Evolutionary conservation across 2,329 filamentous ascomycete species (phyloP), one percentile per base, ranked within the genome.

Genomic region (Endothia cerciana): DNA sequence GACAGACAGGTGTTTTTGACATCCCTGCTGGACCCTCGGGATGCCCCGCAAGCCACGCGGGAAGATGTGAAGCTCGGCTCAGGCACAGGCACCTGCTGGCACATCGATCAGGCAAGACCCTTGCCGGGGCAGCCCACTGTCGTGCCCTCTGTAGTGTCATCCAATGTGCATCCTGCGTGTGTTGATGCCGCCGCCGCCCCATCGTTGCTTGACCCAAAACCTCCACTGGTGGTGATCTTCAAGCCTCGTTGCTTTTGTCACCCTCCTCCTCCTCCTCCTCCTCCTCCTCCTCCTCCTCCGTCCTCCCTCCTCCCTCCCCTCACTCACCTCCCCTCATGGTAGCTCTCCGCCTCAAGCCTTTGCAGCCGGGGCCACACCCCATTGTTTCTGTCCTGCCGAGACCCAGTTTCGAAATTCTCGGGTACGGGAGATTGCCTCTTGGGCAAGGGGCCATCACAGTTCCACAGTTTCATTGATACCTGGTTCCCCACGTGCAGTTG

Each of bases 21-120:
- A 56, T 38, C 53, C 53, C 53, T 56, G 53, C 53, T 38, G 28
- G 8, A 36, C 10, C 30, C 33, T 56, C 53, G 53, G 53, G 53
- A 36, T 33, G 53, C 53, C 30, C 53, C 53, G 53, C 30, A 36
- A 56, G 53, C 53, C 53, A 22, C 53, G 7, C 53, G 33, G 53
- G 22, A 51, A 7, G 43, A 7, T n/a, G 19, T 45, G 43, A 45
- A 45, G 19, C 33, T 36, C 33, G 33, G 33, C 4, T 36, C 10
- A 36, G 17, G 41, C 19, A 41, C 40, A 41, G 40, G 40, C 40
- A 41, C 40, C 40, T 41, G 19, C 15, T 41, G 40, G 45, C 45
- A 49, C 10, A 25, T 49, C n/a, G 10, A 15, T 11, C 53, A 56
- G 53, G 53, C 30, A 56, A 15, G 30, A 56, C 53, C 53, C 53